Evolutionary conservation across 495 filamentous ascomycete species (phyloP), one percentile per base, ranked within the genome.

Genomic region (Neurospora sp.): DNA sequence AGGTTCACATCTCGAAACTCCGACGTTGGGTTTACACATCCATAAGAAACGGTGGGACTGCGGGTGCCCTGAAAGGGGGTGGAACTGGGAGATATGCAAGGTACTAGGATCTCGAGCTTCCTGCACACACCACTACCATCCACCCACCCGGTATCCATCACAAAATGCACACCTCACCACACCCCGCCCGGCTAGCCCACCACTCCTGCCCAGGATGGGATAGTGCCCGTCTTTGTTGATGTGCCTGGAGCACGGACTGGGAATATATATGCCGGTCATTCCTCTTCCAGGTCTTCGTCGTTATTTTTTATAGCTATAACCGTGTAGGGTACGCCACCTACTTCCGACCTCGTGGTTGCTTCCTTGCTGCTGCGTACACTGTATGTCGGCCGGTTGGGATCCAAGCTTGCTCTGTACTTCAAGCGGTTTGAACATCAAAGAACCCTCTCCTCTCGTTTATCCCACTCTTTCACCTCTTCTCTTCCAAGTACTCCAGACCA

Each of bases 261-360:
- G 38, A 60, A 72, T 80, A 78, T 76, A 77, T 76, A 71, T 80
- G 75, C 76, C 78, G 74, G 75, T 49, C 66, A 27, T 23, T 76
- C 74, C 77, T 72, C 38, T 72, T 75, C 62, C 41, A 39, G 11
- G 23, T 42, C 62, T 40, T 40, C 72, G 54, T 54, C 69, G 41
- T 16, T 74, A 39, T 77, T 72, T 72, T 74, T 72, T 72, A 72
- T 60, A 46, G 35, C 42, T 39, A 66, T 66, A 73, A 60, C 70
- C 66, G 69, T 72, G 66, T 40, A 73, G 72, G 77, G 72, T 54
- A 73, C 70, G 74, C 72, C 74, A 76, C 71, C 74, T 73, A 41
- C 73, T 70, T 70, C 66, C 31, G 27, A 69, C 71, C 71, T 35
- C 71, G 42, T 39, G 54, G 54, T 18, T 66, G 54, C 54, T 62